Percentiles rank a stretch among this genome's conserved stretches.
Conservation (phyloP, 192 early-diverging fungal species). For the Entophlyctis luteolus region DNA sequence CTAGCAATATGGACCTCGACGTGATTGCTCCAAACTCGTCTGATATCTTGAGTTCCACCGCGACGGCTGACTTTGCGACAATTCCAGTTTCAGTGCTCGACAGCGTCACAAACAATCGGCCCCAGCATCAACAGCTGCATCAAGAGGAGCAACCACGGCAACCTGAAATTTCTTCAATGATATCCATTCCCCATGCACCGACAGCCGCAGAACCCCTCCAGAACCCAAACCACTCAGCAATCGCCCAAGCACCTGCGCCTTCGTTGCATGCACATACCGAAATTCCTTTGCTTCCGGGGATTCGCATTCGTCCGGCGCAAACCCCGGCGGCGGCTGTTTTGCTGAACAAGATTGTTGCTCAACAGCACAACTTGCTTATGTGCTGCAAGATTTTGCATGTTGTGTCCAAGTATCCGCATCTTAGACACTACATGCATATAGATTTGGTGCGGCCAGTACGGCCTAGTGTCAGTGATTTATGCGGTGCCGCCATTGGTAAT, state of each 20-base stretch:
- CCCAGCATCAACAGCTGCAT: neutral
- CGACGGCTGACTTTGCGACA: neutral
- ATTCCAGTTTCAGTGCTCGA: neutral
- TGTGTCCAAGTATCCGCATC: constrained; percentile 81
- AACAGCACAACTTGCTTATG: constrained; percentile 76
- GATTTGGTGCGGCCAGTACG: constrained; percentile 12
- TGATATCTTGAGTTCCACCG: neutral
- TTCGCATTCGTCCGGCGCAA: constrained; percentile 19
- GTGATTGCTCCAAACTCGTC: no score
- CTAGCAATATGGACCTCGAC: no score
- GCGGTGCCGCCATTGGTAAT: constrained; percentile 11
- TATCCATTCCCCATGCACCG: constrained; percentile 5
- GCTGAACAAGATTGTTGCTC: constrained; percentile 59
- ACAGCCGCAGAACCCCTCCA: constrained; percentile 15
- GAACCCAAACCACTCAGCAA: constrained; percentile 22
- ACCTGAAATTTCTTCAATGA: neutral
- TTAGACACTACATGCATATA: constrained; percentile 57
- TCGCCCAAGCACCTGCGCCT: constrained; percentile 22
- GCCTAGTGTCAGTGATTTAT: neutral
- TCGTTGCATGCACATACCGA: constrained; percentile 8
- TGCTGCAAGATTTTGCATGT: constrained; percentile 83
- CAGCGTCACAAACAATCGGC: no score
- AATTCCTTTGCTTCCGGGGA: constrained; percentile 21
- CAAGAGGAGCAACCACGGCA: neutral
- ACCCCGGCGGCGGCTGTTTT: neutral